These are phyloP conservation scores for Hymenoscyphus fraxineus DNA, from an alignment of 2,329 filamentous ascomycete species.

Conservation along the genomic window DNA sequence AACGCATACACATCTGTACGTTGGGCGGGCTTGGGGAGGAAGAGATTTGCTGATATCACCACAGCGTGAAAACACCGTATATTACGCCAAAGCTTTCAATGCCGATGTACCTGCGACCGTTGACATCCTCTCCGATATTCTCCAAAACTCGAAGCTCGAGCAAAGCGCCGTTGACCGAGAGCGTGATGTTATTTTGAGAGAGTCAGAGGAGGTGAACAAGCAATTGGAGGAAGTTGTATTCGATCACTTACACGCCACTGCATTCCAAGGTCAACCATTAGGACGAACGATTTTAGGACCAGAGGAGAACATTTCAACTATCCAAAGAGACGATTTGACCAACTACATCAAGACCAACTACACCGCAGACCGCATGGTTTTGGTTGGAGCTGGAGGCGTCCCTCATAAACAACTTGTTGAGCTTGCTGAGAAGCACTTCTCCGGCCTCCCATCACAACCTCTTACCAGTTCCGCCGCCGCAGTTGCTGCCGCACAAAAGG, in stretches of 20 bases:
- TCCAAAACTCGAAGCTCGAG: slow-evolving; percentile 99
- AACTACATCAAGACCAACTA: slow-evolving; percentile 99
- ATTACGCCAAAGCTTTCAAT: slow-evolving; percentile 99
- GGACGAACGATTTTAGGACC: slow-evolving; percentile 97
- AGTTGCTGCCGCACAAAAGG: slow-evolving; percentile 67
- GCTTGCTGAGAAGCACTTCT: slow-evolving; percentile 95
- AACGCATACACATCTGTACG: slow-evolving; percentile 99
- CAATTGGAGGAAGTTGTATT: slow-evolving; percentile 99
- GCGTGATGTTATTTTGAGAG: slow-evolving; percentile 95
- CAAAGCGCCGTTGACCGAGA: slow-evolving; percentile 89
- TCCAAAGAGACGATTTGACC: slow-evolving; percentile 82
- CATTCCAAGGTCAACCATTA: slow-evolving; percentile 92
- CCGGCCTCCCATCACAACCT: slow-evolving; percentile 69
- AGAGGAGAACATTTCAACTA: slow-evolving; percentile 96
- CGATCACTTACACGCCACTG: slow-evolving; percentile 96
- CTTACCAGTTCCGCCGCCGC: slow-evolving; percentile 69
- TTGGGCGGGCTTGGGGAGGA: slow-evolving; percentile 29
- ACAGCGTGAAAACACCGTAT: slow-evolving; percentile 97
- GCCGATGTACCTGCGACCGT: slow-evolving; percentile 93
- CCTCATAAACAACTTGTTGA: slow-evolving; percentile 92
- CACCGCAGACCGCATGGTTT: slow-evolving; percentile 98
- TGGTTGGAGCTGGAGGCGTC: slow-evolving; percentile 90
- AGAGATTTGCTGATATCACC: slow-evolving; percentile 22
- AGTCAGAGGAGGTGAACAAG: slow-evolving; percentile 99
- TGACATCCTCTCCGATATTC: slow-evolving; percentile 97